phyloP scores from a whole-genome alignment of 139 green algal species.

The Deuterostichococcus epilithicus region DNA sequence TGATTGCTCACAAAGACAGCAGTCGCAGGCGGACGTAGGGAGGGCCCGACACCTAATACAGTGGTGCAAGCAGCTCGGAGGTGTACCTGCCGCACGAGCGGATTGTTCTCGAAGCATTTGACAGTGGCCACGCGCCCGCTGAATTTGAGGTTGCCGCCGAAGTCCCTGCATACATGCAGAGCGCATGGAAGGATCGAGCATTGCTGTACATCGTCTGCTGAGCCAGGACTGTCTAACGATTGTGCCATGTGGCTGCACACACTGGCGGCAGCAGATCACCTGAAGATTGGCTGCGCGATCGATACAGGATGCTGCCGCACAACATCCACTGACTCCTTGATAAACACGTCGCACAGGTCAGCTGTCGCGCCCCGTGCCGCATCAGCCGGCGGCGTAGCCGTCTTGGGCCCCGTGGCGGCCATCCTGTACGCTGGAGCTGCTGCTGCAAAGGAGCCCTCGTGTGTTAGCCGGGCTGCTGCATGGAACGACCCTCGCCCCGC shows the following conservation, averaged over 20 bases:
- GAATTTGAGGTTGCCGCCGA: constrained; percentile 67
- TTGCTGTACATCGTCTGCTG: not conserved
- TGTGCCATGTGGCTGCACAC: not conserved
- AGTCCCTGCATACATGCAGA: constrained; percentile 47
- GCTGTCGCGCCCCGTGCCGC: constrained; percentile 65
- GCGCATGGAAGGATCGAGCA: not conserved
- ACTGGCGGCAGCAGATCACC: constrained; percentile 3
- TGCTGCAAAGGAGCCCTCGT: too few species aligned
- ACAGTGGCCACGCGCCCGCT: constrained; percentile 68
- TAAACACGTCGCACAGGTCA: constrained; percentile 78
- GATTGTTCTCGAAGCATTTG: constrained; percentile 93
- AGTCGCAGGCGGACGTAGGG: too few species aligned
- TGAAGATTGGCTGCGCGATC: constrained; percentile 48
- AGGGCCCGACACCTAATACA: too few species aligned
- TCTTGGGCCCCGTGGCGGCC: constrained; percentile 11
- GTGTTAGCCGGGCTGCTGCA: too few species aligned
- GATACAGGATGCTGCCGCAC: constrained; percentile 38
- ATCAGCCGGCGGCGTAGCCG: constrained; percentile 61
- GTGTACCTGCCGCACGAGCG: constrained; percentile 71
- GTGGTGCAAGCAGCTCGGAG: not conserved
- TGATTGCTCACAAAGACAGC: not conserved
- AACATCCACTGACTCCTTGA: constrained; percentile 56
- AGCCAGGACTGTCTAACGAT: not conserved
- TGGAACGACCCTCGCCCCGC: too few species aligned
- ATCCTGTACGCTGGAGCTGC: constrained; percentile 2